Base-by-base conservation (phyloP, 1,284 basidiomycete genomes). In the Wolfiporia cocos region DNA sequence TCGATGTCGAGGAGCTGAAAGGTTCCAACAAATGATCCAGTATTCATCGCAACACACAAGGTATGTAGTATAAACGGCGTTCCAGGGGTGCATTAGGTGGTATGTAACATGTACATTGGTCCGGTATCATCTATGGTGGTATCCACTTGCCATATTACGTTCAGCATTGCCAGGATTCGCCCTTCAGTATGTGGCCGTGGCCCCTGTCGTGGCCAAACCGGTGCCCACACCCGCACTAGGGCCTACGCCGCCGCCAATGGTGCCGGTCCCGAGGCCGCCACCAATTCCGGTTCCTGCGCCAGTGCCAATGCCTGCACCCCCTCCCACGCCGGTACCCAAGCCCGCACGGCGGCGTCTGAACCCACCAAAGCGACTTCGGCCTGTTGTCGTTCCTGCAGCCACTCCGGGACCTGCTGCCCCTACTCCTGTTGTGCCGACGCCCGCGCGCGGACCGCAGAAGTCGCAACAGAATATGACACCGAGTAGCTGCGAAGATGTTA, bases 391-490 rank as follows among this genome's bases (percentile, higher is more conserved):
- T 21, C 39, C 39, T 24, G 38, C 23, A 2, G 33, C 43, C 4
- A 28, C 21, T 26, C 43, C 43, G 2, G 43, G 15, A 1, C 43
- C 43, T 12, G 29, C 21, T 3, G 15, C 31, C 24, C 26, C 34
- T 15, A 19, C 26, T 28, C 22, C 34, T 18, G 26, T 33, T 19
- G 20, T 22, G 15, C 43, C 32, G 5, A 4, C 3, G 24, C 31
- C 30, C 4, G 36, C 33, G 39, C 23, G 18, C 18, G 26, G 17
- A 15, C 20, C 30, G 31, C 43, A 44, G 37, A 36, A 36, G 20
- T 34, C 43, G 32, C 44, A 46, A 35, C 44, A 46, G 21, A 41
- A 35, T 34, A 46, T 46, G 20, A 29, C 39, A 4, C 23, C 24
- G 5, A 45, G 14, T n/a, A 45, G 37, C 43, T 45, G 24, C 3